Evolutionary conservation across 2,329 filamentous ascomycete species (phyloP).

Genomic region (Alternaria arbusti): DNA sequence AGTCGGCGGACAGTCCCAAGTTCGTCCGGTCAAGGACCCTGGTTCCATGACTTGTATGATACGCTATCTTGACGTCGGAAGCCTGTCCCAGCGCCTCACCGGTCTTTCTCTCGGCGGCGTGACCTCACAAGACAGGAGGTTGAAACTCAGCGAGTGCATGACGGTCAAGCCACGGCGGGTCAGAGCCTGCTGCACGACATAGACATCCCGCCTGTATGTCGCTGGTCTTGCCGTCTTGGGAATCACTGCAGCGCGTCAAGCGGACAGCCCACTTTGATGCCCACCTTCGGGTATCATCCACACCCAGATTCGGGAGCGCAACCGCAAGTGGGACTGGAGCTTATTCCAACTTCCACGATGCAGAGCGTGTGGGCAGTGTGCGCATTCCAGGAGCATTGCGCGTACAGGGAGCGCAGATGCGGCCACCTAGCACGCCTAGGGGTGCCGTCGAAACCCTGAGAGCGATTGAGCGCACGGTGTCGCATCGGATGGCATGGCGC

Average conservation of each 20-base stretch:
- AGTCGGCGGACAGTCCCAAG: constrained; percentile 4
- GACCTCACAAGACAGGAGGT: constrained; percentile 17
- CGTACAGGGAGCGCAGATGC: not conserved
- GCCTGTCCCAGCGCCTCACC: constrained; percentile 8
- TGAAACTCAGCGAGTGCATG: constrained; percentile 20
- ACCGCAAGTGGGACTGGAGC: constrained; percentile 42
- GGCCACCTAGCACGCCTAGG: constrained; percentile 3
- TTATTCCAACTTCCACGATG: constrained; percentile 37
- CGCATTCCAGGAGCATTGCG: not conserved
- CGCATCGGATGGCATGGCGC: not conserved
- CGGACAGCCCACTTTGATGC: constrained; percentile 31
- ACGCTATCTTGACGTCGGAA: constrained; percentile 10
- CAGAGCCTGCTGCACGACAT: constrained; percentile 32
- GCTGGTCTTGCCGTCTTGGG: constrained; percentile 32
- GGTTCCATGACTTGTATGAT: not conserved
- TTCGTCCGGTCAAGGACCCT: constrained; percentile 1
- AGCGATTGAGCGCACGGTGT: constrained; percentile 1
- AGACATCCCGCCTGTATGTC: constrained; percentile 23
- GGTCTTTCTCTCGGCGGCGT: constrained; percentile 8
- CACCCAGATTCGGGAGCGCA: constrained; percentile 33
- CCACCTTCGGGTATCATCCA: constrained; percentile 27
- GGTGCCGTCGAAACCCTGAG: constrained; percentile 3
- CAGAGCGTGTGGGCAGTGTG: not conserved
- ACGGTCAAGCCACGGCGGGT: constrained; percentile 18
- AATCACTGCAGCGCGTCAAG: constrained; percentile 20